A percentile compares a stretch with the other conserved stretches of the same genome.
Evolutionary conservation across 257 asterid species (phyloP).

Genomic region (Nicotiana obtusifolia): DNA sequence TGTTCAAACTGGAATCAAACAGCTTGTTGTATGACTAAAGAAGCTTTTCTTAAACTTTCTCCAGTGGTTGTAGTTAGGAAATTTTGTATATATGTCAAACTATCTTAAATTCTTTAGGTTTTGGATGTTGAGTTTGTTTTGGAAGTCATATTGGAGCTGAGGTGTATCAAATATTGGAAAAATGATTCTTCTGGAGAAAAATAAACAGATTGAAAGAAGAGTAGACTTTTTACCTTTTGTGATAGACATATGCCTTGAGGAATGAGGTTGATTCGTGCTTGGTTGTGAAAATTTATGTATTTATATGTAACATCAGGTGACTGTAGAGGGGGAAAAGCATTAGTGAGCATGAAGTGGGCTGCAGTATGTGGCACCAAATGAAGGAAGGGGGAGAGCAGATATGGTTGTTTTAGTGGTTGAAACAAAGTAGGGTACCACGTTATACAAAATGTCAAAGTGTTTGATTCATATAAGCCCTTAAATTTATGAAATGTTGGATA

Average conservation of each 20-base stretch:
- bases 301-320: not conserved
- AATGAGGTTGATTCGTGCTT: not conserved
- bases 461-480: not conserved
- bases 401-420: not conserved
- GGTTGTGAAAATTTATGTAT: not conserved
- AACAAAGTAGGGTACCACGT: not conserved
- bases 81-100: no score
- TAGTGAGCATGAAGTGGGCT: not conserved
- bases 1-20: not conserved
- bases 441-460: not conserved
- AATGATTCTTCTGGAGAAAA: not conserved
- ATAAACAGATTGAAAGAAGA: not conserved
- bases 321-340: not conserved
- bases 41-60: not conserved
- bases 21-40: not conserved
- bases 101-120: no score
- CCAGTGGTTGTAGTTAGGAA: no score
- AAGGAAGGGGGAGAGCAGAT: not conserved
- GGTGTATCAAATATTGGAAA: not conserved
- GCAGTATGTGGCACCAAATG: not conserved
- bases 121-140: no score
- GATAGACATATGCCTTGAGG: not conserved
- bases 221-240: not conserved
- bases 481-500: not conserved
- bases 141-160: not conserved